phyloP scores from a whole-genome alignment of 2,329 filamentous ascomycete genomes.

The Colletotrichum liriopes region DNA sequence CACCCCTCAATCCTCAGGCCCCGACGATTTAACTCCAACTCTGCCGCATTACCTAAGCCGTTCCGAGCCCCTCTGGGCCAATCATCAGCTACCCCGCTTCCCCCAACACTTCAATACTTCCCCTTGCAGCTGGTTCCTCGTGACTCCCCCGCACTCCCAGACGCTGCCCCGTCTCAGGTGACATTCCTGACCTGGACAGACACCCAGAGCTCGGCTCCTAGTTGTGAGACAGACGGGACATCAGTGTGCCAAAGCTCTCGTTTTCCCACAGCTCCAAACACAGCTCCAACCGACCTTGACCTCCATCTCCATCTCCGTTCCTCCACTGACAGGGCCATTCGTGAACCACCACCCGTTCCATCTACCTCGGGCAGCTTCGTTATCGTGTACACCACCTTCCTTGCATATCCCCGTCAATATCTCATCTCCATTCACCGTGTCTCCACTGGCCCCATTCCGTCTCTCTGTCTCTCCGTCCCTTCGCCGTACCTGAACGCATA shows the following conservation, averaged over 20 bases:
- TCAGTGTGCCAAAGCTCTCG: slow-evolving; percentile 9
- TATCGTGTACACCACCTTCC: slow-evolving; percentile 22
- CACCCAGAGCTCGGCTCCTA: slow-evolving; percentile 7
- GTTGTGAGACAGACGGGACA: not conserved
- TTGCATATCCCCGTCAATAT: slow-evolving; percentile 21
- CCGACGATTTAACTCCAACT: slow-evolving; percentile 28
- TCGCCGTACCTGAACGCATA: slow-evolving; percentile 20
- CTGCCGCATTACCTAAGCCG: slow-evolving; percentile 28
- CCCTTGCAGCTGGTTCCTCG: slow-evolving; percentile 29
- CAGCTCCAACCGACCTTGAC: slow-evolving; percentile 10
- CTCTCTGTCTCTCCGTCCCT: slow-evolving; percentile 6
- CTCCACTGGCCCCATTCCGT: slow-evolving; percentile 27
- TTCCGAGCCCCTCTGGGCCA: not conserved
- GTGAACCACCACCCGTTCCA: slow-evolving; percentile 7
- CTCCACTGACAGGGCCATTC: not conserved
- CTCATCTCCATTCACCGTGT: slow-evolving; percentile 20
- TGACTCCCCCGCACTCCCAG: slow-evolving; percentile 42
- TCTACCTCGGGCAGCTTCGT: slow-evolving; percentile 1
- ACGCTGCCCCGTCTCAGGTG: slow-evolving; percentile 42
- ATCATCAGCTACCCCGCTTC: slow-evolving; percentile 30
- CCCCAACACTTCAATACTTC: slow-evolving; percentile 31
- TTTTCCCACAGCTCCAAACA: slow-evolving; percentile 6
- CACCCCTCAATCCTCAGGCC: slow-evolving; percentile 19
- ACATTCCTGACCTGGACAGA: slow-evolving; percentile 25
- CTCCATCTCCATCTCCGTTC: not conserved